Evolutionary conservation across 768 basidiomycete species (phyloP).

Genomic region (Boletellus ananas): DNA sequence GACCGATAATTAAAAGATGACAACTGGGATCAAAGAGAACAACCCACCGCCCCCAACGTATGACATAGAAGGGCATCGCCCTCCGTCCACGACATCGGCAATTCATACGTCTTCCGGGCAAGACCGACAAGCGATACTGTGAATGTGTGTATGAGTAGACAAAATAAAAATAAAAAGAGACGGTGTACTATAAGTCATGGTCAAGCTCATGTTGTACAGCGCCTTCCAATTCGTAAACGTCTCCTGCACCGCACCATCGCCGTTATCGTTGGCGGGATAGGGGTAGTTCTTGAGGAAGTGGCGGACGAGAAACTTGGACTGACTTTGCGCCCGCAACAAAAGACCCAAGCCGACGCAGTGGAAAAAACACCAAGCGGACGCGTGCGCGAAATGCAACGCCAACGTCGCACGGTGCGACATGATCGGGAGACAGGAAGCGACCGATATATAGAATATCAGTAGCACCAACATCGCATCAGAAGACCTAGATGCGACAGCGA

Average conservation of each 20-base stretch:
- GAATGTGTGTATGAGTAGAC: not conserved
- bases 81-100: slow-evolving; percentile 81
- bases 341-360: slow-evolving; percentile 87
- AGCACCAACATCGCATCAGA: slow-evolving; percentile 81
- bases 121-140: slow-evolving; percentile 82
- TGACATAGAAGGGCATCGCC: slow-evolving; percentile 86
- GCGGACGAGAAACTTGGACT: slow-evolving; percentile 83
- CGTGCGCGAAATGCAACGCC: slow-evolving; percentile 76
- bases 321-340: slow-evolving; percentile 79
- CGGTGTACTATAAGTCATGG: slow-evolving; percentile 85
- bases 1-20: slow-evolving; percentile 6
- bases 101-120: slow-evolving; percentile 85
- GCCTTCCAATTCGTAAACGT: slow-evolving; percentile 95
- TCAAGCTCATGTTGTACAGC: slow-evolving; percentile 87
- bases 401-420: slow-evolving; percentile 49
- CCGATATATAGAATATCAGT: slow-evolving; percentile 63
- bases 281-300: slow-evolving; percentile 96
- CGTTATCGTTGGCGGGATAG: slow-evolving; percentile 68
- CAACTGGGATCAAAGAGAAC: not conserved
- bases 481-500: slow-evolving; percentile 47
- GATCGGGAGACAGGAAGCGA: slow-evolving; percentile 56
- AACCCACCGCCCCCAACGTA: slow-evolving; percentile 77
- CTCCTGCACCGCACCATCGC: slow-evolving; percentile 79
- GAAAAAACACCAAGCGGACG: slow-evolving; percentile 80
- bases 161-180: slow-evolving; percentile 4